phyloP scores from a whole-genome alignment of 306 rosid genomes.

The Clitoria ternatea region DNA sequence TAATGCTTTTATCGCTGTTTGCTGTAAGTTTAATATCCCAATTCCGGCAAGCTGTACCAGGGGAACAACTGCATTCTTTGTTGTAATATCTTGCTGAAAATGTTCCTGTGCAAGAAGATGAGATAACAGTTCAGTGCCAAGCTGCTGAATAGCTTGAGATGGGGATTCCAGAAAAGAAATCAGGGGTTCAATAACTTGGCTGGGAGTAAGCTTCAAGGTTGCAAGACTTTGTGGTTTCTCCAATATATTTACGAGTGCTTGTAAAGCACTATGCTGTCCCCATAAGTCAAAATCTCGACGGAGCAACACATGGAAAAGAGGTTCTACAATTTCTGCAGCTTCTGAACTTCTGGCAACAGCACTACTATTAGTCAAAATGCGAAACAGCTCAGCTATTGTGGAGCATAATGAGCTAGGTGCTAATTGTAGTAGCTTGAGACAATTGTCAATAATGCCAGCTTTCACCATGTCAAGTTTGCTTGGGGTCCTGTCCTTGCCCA shows the following conservation, averaged over 20 bases:
- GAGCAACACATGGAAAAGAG: conserved; percentile 84
- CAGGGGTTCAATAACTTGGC: conserved; percentile 91
- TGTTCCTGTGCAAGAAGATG: conserved; percentile 97
- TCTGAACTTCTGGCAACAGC: conserved; percentile 91
- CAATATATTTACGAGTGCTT: conserved; percentile 93
- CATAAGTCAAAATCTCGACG: conserved; percentile 80
- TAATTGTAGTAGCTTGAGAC: conserved; percentile 71
- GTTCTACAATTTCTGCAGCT: conserved; percentile 88
- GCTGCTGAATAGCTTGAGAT: conserved; percentile 94
- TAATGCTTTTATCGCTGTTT: conserved; percentile 87
- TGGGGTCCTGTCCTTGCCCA: conserved; percentile 87
- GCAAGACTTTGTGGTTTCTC: conserved; percentile 97
- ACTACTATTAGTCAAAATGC: conserved; percentile 85
- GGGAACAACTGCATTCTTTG: conserved; percentile 90
- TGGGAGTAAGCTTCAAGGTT: conserved; percentile 86
- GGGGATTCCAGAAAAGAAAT: conserved; percentile 93
- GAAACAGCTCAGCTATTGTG: conserved; percentile 85
- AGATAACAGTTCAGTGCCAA: conserved; percentile 89
- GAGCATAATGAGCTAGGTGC: conserved; percentile 91
- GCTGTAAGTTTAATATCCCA: conserved; percentile 92
- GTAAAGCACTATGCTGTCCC: conserved; percentile 99
- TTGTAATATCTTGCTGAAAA: conserved; percentile 94
- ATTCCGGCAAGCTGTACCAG: conserved; percentile 98
- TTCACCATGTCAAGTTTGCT: conserved; percentile 82
- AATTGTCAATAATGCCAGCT: conserved; percentile 72